Evolutionary conservation across 2,329 filamentous ascomycete genomes (phyloP).

Genomic region (Fulvia fulva): DNA sequence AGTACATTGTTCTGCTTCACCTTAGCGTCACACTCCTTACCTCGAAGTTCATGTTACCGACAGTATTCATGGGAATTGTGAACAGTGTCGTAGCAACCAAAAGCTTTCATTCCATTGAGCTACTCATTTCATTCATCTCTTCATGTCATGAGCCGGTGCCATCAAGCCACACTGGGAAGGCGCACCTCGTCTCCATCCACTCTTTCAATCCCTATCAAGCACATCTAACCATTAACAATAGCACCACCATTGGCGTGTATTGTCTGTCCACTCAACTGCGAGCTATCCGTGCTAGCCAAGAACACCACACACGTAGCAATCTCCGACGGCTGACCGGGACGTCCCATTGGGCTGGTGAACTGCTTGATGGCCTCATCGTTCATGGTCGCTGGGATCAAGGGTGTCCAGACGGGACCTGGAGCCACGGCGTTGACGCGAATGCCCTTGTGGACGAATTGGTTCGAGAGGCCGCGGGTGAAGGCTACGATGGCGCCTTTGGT

Average conservation of each 20-base stretch:
- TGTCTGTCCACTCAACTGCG: slow-evolving; percentile 69
- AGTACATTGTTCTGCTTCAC: background rate
- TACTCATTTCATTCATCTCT: background rate
- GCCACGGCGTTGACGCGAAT: slow-evolving; percentile 75
- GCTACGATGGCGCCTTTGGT: slow-evolving; percentile 75
- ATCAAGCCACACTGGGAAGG: background rate
- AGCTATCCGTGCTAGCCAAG: slow-evolving; percentile 69
- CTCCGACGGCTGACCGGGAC: slow-evolving; percentile 75
- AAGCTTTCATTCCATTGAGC: background rate
- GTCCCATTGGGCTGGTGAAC: slow-evolving; percentile 70
- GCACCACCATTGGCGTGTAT: slow-evolving; percentile 61
- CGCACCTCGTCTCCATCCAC: background rate
- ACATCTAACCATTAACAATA: slow-evolving; percentile 45
- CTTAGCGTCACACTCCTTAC: background rate
- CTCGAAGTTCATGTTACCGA: background rate
- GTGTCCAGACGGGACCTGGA: slow-evolving; percentile 76
- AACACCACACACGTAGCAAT: slow-evolving; percentile 80
- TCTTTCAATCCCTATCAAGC: background rate
- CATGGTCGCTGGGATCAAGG: slow-evolving; percentile 71
- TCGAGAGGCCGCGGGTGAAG: slow-evolving; percentile 73
- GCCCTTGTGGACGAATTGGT: slow-evolving; percentile 67
- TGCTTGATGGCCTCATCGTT: slow-evolving; percentile 64
- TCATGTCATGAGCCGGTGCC: background rate
- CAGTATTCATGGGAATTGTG: background rate
- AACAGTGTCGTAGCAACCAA: background rate